These are phyloP conservation scores for Aureobasidium zeae DNA, from an alignment of 2,329 filamentous ascomycete species.

Conservation along the genomic window DNA sequence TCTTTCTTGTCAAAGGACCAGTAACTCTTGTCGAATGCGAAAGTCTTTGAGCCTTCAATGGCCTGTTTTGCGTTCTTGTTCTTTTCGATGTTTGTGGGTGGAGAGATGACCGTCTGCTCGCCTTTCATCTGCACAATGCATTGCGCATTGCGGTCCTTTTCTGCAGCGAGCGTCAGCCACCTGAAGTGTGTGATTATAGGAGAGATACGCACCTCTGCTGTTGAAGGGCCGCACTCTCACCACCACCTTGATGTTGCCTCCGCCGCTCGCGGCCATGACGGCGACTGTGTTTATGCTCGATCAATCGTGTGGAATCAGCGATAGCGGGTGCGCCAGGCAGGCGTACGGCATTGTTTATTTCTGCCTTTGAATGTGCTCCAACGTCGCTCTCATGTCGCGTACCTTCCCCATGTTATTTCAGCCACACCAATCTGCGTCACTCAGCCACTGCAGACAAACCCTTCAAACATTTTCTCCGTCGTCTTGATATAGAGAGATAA, in stretches of 20 bases:
- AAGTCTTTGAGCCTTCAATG: slow-evolving; percentile 63
- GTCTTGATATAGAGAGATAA: neutral
- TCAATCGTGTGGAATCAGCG: neutral
- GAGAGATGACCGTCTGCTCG: slow-evolving; percentile 75
- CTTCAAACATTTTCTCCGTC: slow-evolving; percentile 1
- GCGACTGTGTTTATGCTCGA: neutral
- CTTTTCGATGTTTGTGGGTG: slow-evolving; percentile 54
- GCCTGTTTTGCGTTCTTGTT: slow-evolving; percentile 58
- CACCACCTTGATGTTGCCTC: slow-evolving; percentile 99
- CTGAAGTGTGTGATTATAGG: neutral
- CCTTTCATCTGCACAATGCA: slow-evolving; percentile 97
- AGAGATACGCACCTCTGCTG: slow-evolving; percentile 65
- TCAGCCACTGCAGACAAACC: slow-evolving; percentile 4
- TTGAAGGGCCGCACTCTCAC: slow-evolving; percentile 95
- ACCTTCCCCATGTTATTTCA: neutral
- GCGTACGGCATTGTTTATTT: slow-evolving; percentile 3
- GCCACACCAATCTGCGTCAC: neutral
- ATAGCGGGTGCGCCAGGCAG: neutral
- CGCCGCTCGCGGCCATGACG: slow-evolving; percentile 60
- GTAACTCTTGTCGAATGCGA: slow-evolving; percentile 95
- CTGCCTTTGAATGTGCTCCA: slow-evolving; percentile 1
- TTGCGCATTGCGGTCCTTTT: slow-evolving; percentile 85
- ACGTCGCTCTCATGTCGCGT: too few species aligned
- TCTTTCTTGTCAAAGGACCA: slow-evolving; percentile 90
- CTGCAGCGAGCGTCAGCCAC: slow-evolving; percentile 41